Evolutionary conservation across 2,329 filamentous ascomycete genomes (phyloP).

Genomic region (Botrytis medusae): DNA sequence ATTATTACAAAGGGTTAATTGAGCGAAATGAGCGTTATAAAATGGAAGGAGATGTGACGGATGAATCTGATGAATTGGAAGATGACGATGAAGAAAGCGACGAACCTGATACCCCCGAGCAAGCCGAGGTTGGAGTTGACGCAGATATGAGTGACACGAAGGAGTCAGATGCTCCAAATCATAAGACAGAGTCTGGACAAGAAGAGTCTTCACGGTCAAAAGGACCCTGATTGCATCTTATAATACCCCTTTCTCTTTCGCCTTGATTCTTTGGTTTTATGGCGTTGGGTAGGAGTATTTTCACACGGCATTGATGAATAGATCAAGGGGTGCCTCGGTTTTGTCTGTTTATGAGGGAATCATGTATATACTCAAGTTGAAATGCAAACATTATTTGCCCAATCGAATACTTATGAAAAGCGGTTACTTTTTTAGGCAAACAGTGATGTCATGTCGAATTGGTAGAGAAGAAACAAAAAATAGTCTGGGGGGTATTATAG

Average conservation of each 20-base stretch:
- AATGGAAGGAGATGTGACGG: constrained; percentile 36
- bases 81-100: constrained; percentile 34
- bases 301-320: constrained; percentile 9
- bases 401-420: not conserved
- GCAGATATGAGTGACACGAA: constrained; percentile 38
- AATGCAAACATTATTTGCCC: constrained; percentile 15
- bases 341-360: constrained; percentile 4
- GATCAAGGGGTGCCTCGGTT: constrained; percentile 5
- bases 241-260: constrained; percentile 17
- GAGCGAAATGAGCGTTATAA: constrained; percentile 62
- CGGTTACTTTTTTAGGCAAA: not conserved
- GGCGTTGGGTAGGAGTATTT: constrained; percentile 17
- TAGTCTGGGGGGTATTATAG: not conserved
- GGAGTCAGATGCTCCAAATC: constrained; percentile 33
- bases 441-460: not conserved
- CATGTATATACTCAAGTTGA: constrained; percentile 16
- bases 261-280: constrained; percentile 15
- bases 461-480: not conserved
- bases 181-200: constrained; percentile 23
- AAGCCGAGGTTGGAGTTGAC: constrained; percentile 28
- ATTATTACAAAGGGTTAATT: constrained; percentile 88
- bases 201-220: not conserved
- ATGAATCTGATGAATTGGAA: constrained; percentile 19
- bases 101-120: constrained; percentile 39
- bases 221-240: not conserved